Evolutionary conservation across 2,329 filamentous ascomycete species (phyloP).

Genomic region (Byssoonygena ceratinophila): DNA sequence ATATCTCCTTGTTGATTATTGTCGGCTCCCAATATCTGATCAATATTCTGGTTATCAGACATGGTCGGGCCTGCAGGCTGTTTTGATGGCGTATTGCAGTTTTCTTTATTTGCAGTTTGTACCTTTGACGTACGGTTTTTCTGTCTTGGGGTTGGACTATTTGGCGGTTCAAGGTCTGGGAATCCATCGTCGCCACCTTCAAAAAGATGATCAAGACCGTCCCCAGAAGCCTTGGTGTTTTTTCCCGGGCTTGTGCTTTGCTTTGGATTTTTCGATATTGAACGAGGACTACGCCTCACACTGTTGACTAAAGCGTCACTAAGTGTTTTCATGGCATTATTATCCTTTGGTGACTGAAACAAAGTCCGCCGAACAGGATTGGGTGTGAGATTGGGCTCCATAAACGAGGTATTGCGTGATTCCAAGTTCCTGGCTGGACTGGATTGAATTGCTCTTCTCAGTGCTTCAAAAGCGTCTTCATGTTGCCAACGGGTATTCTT

Average conservation of each 20-base stretch:
- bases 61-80: background rate
- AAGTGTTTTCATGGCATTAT: conserved; percentile 29
- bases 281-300: conserved; percentile 40
- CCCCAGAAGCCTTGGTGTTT: conserved; percentile 35
- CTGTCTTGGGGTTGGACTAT: conserved; percentile 44
- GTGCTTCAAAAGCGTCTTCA: conserved; percentile 35
- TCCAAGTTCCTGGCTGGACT: conserved; percentile 47
- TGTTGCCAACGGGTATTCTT: conserved; percentile 30
- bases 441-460: conserved; percentile 49
- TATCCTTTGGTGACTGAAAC: conserved; percentile 33
- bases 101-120: conserved; percentile 5
- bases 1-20: conserved; percentile 14
- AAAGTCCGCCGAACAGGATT: conserved; percentile 42
- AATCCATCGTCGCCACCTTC: conserved; percentile 43
- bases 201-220: conserved; percentile 56
- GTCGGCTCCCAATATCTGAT: background rate
- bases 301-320: conserved; percentile 35
- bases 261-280: conserved; percentile 29
- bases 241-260: conserved; percentile 50
- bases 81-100: background rate
- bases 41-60: background rate
- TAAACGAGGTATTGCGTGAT: conserved; percentile 31
- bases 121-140: conserved; percentile 20
- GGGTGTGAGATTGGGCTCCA: conserved; percentile 46
- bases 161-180: conserved; percentile 45